Evolutionary conservation across 345 rosid species (phyloP).

Genomic region (Orychophragmus violaceus): DNA sequence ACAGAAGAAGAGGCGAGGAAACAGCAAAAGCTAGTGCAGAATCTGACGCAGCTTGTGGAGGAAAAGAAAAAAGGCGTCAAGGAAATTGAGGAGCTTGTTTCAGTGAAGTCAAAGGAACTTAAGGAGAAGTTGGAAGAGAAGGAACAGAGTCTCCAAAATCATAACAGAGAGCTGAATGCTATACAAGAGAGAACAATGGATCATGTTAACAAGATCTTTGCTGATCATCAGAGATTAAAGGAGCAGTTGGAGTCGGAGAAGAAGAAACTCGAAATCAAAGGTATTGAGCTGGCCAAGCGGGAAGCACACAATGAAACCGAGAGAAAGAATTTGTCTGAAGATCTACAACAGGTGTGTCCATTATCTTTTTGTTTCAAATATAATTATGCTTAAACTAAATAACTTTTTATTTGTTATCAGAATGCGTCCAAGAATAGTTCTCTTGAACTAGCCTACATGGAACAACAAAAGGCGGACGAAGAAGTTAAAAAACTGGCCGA

Average conservation of each 20-base stretch:
- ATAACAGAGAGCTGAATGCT: conserved; percentile 62
- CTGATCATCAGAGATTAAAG: conserved; percentile 67
- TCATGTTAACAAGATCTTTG: conserved; percentile 60
- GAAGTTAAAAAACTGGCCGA: conserved; percentile 75
- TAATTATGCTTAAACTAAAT: neutral
- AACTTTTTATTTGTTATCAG: conserved; percentile 29
- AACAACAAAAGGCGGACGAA: conserved; percentile 79
- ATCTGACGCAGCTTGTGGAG: conserved; percentile 57
- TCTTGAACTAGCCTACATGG: conserved; percentile 68
- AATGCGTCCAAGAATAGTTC: conserved; percentile 65
- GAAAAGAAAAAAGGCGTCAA: conserved; percentile 48
- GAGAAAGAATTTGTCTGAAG: conserved; percentile 44
- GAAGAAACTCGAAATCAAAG: conserved; percentile 63
- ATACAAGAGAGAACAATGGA: conserved; percentile 56
- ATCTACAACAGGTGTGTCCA: conserved; percentile 55
- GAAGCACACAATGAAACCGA: conserved; percentile 66
- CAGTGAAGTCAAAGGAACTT: conserved; percentile 47
- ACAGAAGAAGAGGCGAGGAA: conserved; percentile 81
- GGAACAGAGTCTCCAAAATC: conserved; percentile 63
- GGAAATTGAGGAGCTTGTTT: conserved; percentile 47
- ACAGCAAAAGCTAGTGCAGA: conserved; percentile 61
- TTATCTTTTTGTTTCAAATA: neutral
- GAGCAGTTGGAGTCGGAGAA: conserved; percentile 56
- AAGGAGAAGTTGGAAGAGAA: conserved; percentile 55
- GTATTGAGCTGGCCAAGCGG: conserved; percentile 64